Conservation (phyloP, 176 grass and related monocot species). For the Ampelocalamus luodianensis region DNA sequence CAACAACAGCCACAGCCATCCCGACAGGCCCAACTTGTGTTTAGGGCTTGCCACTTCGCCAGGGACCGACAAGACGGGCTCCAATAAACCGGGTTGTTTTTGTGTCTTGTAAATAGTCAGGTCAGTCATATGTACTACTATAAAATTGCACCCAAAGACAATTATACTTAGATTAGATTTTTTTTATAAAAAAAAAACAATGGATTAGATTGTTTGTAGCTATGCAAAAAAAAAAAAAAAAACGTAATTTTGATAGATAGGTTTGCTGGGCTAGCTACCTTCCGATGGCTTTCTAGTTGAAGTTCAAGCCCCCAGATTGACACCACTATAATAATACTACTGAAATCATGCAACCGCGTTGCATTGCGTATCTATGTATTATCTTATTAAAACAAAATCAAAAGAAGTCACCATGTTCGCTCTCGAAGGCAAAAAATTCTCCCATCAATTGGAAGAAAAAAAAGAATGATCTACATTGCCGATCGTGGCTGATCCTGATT, state of each 20-base stretch:
- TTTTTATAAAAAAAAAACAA: no score
- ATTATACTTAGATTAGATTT: neutral
- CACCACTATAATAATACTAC: no score
- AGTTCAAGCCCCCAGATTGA: neutral
- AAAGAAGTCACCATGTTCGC: no score
- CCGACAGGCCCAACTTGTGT: neutral
- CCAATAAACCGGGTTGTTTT: neutral
- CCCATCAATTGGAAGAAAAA: no score
- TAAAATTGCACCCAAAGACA: neutral
- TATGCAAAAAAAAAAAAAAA: no score
- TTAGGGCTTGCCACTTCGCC: neutral
- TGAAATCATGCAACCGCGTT: neutral
- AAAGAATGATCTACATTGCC: no score
- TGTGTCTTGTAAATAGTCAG: no score
- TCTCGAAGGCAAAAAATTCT: no score
- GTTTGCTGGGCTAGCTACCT: neutral
- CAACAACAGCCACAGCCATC: neutral
- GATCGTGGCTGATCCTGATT: no score
- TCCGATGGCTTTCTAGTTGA: neutral
- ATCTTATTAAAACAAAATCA: no score
- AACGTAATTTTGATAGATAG: neutral
- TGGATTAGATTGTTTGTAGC: no score
- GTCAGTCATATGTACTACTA: no score
- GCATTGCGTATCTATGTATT: neutral
- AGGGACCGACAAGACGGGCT: neutral